Evolutionary conservation across 768 basidiomycete species (phyloP).

Genomic region (Mycena leptocephala): DNA sequence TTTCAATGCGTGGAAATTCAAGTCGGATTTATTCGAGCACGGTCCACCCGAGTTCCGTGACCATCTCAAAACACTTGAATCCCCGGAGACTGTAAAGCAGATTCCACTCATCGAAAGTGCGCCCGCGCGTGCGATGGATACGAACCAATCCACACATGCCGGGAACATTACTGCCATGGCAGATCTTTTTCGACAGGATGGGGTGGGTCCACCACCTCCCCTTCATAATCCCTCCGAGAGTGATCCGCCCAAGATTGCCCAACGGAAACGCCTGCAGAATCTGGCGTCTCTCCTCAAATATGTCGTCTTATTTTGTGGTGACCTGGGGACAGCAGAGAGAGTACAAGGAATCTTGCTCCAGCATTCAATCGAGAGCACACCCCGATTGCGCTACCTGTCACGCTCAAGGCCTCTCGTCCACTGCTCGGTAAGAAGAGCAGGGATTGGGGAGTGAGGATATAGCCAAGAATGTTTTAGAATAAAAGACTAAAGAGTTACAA

Average conservation of each 20-base stretch:
- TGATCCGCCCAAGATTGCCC: slow-evolving; percentile 35
- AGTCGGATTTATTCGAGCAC: slow-evolving; percentile 43
- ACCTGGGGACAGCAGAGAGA: slow-evolving; percentile 45
- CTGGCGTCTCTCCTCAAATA: slow-evolving; percentile 37
- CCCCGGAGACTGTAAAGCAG: slow-evolving; percentile 44
- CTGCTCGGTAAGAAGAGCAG: too few species aligned
- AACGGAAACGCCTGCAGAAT: slow-evolving; percentile 20
- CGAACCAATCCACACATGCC: slow-evolving; percentile 40
- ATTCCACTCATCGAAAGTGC: slow-evolving; percentile 45
- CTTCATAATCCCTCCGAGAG: neutral
- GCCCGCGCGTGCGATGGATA: slow-evolving; percentile 40
- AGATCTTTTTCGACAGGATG: slow-evolving; percentile 36
- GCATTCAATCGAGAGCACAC: slow-evolving; percentile 45
- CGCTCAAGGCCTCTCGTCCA: too few species aligned
- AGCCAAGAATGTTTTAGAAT: too few species aligned
- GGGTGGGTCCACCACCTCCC: slow-evolving; percentile 34
- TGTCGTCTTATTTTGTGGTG: slow-evolving; percentile 35
- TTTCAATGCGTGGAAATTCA: slow-evolving; percentile 49
- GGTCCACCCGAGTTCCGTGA: slow-evolving; percentile 43
- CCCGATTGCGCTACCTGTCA: slow-evolving; percentile 48
- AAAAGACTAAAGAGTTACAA: too few species aligned
- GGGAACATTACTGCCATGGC: slow-evolving; percentile 40
- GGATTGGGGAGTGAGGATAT: too few species aligned
- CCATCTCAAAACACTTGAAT: slow-evolving; percentile 6
- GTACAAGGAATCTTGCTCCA: slow-evolving; percentile 41